Evolutionary conservation across 306 rosid genomes (phyloP).

Genomic region (Castanea sativa): DNA sequence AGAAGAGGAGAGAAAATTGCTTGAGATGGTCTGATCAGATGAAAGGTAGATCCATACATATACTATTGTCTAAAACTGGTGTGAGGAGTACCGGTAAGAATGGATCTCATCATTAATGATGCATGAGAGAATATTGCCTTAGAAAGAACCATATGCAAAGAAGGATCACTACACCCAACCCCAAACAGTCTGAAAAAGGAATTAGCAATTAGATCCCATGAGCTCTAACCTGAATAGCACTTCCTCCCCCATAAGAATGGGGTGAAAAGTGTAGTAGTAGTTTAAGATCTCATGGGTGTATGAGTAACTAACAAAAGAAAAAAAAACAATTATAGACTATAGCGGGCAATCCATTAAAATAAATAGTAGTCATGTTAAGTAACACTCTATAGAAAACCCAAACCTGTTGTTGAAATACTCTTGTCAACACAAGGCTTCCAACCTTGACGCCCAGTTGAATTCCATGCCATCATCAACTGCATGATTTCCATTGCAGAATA

Average conservation of each 20-base stretch:
- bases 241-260: background rate
- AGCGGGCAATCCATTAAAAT: conserved; percentile 8
- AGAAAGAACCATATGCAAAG: background rate
- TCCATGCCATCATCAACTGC: conserved; percentile 84
- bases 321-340: background rate
- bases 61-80: background rate
- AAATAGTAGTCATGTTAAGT: background rate
- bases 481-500: conserved; percentile 18
- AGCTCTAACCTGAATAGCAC: background rate
- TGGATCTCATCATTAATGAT: background rate
- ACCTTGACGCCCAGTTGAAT: conserved; percentile 37
- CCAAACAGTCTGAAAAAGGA: background rate
- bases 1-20: background rate
- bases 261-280: background rate
- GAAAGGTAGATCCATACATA: background rate
- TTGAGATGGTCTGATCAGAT: background rate
- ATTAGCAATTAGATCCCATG: background rate
- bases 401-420: conserved; percentile 51
- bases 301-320: background rate
- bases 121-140: background rate
- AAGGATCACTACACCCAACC: background rate
- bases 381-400: conserved; percentile 14
- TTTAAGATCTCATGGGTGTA: background rate
- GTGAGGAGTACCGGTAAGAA: background rate
- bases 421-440: conserved; percentile 78